Evolutionary conservation across 2,329 filamentous ascomycete genomes (phyloP).

Genomic region (Pseudogymnoascus sp.): DNA sequence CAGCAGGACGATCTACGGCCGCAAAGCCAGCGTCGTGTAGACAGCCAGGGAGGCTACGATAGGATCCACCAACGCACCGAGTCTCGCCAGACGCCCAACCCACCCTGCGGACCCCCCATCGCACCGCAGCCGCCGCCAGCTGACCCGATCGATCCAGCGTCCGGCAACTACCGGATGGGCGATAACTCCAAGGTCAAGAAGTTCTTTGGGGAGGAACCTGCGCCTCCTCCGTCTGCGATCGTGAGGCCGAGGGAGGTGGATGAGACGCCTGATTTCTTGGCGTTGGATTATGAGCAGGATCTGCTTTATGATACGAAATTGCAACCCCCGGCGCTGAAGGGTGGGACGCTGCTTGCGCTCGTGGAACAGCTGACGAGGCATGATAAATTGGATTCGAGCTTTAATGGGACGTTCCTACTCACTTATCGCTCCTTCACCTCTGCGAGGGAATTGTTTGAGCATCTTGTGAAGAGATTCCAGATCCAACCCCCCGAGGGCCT

Average conservation of each 20-base stretch:
- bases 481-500: constrained; percentile 85
- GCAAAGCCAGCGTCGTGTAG: constrained; percentile 47
- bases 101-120: constrained; percentile 30
- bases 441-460: constrained; percentile 82
- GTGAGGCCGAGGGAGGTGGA: constrained; percentile 39
- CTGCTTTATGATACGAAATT: constrained; percentile 81
- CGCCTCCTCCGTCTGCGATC: constrained; percentile 18
- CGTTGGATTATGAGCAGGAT: constrained; percentile 79
- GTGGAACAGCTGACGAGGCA: constrained; percentile 94
- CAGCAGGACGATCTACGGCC: constrained; percentile 38
- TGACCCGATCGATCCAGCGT: constrained; percentile 29
- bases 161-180: constrained; percentile 47
- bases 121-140: constrained; percentile 9
- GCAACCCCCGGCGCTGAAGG: constrained; percentile 69
- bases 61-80: constrained; percentile 47
- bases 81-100: constrained; percentile 33
- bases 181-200: constrained; percentile 57
- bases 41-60: constrained; percentile 44
- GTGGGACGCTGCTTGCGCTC: constrained; percentile 77
- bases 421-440: constrained; percentile 94
- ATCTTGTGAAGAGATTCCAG: constrained; percentile 83
- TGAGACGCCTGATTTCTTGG: constrained; percentile 75
- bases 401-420: constrained; percentile 95
- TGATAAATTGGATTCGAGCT: constrained; percentile 87
- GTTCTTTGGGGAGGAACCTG: constrained; percentile 57